phyloP scores from a whole-genome alignment of 495 filamentous ascomycete genomes.

The Parathielavia hyrcaniae region DNA sequence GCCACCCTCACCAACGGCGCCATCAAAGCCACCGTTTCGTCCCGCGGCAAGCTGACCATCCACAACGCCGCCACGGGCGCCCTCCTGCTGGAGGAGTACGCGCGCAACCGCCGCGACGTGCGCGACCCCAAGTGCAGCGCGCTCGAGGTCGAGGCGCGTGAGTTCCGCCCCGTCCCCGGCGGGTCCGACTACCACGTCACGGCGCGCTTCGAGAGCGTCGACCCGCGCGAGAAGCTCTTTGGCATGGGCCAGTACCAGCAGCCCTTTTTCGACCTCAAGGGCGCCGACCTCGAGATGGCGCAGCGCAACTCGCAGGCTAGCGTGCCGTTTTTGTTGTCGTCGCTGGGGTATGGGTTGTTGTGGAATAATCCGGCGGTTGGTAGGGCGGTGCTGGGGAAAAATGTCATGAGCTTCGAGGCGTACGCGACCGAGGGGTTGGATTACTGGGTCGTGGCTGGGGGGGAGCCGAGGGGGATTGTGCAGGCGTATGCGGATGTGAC shows the following conservation, averaged over 20 bases:
- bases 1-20: constrained; percentile 45
- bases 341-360: constrained; percentile 51
- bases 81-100: constrained; percentile 51
- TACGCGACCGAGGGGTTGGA: constrained; percentile 49
- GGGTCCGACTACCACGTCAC: constrained; percentile 46
- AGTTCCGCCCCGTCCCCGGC: constrained; percentile 49
- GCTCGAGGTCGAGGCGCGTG: constrained; percentile 47
- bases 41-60: constrained; percentile 47
- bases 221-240: constrained; percentile 50
- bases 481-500: constrained; percentile 47
- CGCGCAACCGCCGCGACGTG: constrained; percentile 46
- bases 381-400: constrained; percentile 50
- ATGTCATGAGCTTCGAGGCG: constrained; percentile 54
- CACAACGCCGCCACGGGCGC: constrained; percentile 30
- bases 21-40: constrained; percentile 45
- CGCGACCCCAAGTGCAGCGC: constrained; percentile 52
- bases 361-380: constrained; percentile 57
- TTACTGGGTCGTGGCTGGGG: constrained; percentile 54
- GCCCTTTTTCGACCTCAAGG: constrained; percentile 50
- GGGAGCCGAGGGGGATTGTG: constrained; percentile 47
- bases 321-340: constrained; percentile 51
- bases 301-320: constrained; percentile 58
- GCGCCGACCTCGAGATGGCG: constrained; percentile 51
- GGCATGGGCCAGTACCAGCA: constrained; percentile 62
- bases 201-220: constrained; percentile 47